Evolutionary conservation across 306 rosid species (phyloP).

Genomic region (Dalbergia oliveri): DNA sequence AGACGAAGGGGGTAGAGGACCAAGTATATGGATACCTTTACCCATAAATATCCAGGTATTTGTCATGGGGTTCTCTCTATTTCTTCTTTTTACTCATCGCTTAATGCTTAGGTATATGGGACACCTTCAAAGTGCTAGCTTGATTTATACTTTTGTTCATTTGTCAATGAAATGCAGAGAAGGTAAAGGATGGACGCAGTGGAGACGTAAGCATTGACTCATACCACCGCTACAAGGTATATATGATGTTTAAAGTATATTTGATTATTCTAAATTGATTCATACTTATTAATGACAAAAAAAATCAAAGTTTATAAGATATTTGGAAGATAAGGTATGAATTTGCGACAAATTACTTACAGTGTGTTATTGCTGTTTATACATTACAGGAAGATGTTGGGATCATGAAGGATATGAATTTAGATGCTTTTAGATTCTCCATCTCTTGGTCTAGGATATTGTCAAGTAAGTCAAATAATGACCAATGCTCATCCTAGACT

Average conservation of each 20-base stretch:
- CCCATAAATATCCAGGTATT: conserved; percentile 34
- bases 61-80: neutral
- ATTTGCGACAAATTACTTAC: too few relatives aligned
- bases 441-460: conserved; percentile 76
- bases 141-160: neutral
- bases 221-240: conserved; percentile 56
- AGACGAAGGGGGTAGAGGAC: conserved; percentile 62
- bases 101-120: too few relatives aligned
- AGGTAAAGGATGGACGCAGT: conserved; percentile 39
- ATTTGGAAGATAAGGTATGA: too few relatives aligned
- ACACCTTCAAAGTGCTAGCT: too few relatives aligned
- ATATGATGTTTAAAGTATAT: neutral
- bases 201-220: conserved; percentile 54
- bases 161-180: conserved; percentile 44
- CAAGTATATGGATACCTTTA: conserved; percentile 46
- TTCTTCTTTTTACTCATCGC: neutral
- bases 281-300: too few relatives aligned
- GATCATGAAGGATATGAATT: conserved; percentile 64
- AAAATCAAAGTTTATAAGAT: too few relatives aligned
- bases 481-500: too few relatives aligned
- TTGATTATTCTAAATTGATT: neutral
- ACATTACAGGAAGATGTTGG: conserved; percentile 63
- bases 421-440: conserved; percentile 75
- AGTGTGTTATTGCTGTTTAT: neutral
- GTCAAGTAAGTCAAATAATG: conserved; percentile 54